Evolutionary conservation across 371 early-diverging fungal species (phyloP), one percentile per base, ranked within the genome.

Genomic region (Sanchytrium tribonematis): DNA sequence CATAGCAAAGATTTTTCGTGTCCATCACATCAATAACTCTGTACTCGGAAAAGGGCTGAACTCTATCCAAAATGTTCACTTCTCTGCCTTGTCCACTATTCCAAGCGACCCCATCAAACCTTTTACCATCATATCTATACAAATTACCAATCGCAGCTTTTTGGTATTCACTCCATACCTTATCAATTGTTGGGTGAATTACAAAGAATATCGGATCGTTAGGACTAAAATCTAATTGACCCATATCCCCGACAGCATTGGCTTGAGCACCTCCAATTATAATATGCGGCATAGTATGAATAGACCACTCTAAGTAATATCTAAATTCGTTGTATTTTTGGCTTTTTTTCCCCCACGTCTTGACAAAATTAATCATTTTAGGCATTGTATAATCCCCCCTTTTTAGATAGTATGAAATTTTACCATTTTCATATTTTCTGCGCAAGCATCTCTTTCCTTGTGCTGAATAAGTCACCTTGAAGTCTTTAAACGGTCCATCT

Each of bases 171-270:
- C 29, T 17, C 75, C 75, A 75, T 22, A 75, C 30, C 30, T 73
- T 73, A 68, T 75, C 75, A 30, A 73, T 67, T 32, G 66, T 73
- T 30, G 73, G 67, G 48, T 75, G 75, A 69, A 73, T 73, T 69
- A 71, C 72, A 70, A 68, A 73, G 31, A 75, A 75, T 1, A 75
- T 48, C 31, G 75, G 75, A 71, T 75, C 75, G 69, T 73, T 75
- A 30, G 72, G 30, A 66, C 69, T 69, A 67, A 67, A 72, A 69
- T 72, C 69, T 17, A 30, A 28, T 28, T 68, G 1, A 22, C 48
- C 48, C 75, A 75, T 75, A 67, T 75, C 75, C 17, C 73, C 74
- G 5, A 27, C 68, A 29, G 29, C 29, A 17, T 22, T 68, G 16
- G 1, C 31, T 16, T 72, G 66, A 28, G 71, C 31, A n/a, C 75